Conservation (phyloP, 177 flowering plant species). For the Vitis hybrid region DNA sequence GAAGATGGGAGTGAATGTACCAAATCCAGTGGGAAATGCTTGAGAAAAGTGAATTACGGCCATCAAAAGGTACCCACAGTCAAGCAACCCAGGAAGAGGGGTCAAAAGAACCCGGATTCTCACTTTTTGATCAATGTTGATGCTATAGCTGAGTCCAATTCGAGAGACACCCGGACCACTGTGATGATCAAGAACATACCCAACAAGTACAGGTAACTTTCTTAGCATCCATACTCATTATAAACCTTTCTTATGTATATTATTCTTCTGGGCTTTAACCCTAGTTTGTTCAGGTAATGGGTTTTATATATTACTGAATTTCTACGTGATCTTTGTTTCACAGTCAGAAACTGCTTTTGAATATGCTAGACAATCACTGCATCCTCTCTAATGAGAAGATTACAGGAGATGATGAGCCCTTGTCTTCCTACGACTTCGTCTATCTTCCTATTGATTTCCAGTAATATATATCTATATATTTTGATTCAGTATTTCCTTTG, state of each 20-base stretch:
- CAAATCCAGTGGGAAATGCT: slow-evolving; percentile 1
- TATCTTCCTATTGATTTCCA: slow-evolving; percentile 95
- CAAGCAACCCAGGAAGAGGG: slow-evolving; percentile 14
- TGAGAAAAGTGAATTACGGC: slow-evolving; percentile 7
- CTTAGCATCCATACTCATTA: not conserved
- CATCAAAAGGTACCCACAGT: not conserved
- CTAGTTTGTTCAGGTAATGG: not conserved
- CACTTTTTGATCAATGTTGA: slow-evolving; percentile 58
- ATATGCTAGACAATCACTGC: slow-evolving; percentile 95
- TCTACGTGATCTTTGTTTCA: slow-evolving; percentile 1
- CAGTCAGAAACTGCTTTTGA: slow-evolving; percentile 86
- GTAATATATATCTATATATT: slow-evolving; percentile 26
- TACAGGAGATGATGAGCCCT: slow-evolving; percentile 53
- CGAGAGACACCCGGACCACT: slow-evolving; percentile 71
- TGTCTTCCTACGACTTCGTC: slow-evolving; percentile 84
- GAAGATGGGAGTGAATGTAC: not conserved
- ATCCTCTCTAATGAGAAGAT: slow-evolving; percentile 82
- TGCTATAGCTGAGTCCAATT: slow-evolving; percentile 31
- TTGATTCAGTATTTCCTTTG: too few relatives aligned
- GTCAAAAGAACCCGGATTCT: slow-evolving; percentile 42
- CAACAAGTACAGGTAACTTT: slow-evolving; percentile 79
- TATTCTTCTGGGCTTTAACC: not conserved
- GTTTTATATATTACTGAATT: not conserved
- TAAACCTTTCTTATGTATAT: too few relatives aligned
- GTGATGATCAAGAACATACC: slow-evolving; percentile 98